Percentiles rank a stretch among this genome's conserved stretches.
phyloP scores from a whole-genome alignment of 2,329 filamentous ascomycete genomes.

The Onygenales sp. region DNA sequence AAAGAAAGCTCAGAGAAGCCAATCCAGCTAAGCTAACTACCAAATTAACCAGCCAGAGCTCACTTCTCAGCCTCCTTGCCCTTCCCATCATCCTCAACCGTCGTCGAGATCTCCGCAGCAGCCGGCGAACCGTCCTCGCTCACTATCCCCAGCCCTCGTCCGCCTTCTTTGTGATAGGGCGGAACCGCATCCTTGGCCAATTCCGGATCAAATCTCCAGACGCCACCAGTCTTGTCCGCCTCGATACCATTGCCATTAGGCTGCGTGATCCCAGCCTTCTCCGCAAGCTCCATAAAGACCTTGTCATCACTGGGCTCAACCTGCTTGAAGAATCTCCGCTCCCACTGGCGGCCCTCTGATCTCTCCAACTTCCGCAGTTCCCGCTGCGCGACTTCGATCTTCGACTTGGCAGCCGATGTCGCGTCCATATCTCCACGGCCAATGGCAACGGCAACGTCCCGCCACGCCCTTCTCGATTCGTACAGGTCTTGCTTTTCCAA shows the following conservation, averaged over 20 bases:
- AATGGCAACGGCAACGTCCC: slow-evolving; percentile 73
- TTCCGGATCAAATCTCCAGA: slow-evolving; percentile 58
- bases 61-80: background rate
- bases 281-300: slow-evolving; percentile 34
- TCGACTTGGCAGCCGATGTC: slow-evolving; percentile 68
- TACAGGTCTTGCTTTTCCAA: slow-evolving; percentile 74
- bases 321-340: slow-evolving; percentile 67
- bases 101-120: background rate
- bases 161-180: slow-evolving; percentile 34
- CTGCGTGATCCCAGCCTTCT: slow-evolving; percentile 27
- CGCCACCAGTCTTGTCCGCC: slow-evolving; percentile 56
- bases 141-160: slow-evolving; percentile 30
- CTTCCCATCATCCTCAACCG: background rate
- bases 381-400: slow-evolving; percentile 83
- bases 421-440: slow-evolving; percentile 73
- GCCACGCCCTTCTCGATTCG: slow-evolving; percentile 82
- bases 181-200: slow-evolving; percentile 37
- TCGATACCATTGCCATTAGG: slow-evolving; percentile 39
- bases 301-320: slow-evolving; percentile 26
- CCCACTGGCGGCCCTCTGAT: slow-evolving; percentile 67
- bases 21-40: too few species aligned
- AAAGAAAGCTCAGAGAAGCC: background rate
- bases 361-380: slow-evolving; percentile 65
- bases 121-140: slow-evolving; percentile 1
- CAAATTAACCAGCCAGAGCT: background rate